Evolutionary conservation across 257 asterid genomes (phyloP).

Genomic region (Solanum chmielewskii): DNA sequence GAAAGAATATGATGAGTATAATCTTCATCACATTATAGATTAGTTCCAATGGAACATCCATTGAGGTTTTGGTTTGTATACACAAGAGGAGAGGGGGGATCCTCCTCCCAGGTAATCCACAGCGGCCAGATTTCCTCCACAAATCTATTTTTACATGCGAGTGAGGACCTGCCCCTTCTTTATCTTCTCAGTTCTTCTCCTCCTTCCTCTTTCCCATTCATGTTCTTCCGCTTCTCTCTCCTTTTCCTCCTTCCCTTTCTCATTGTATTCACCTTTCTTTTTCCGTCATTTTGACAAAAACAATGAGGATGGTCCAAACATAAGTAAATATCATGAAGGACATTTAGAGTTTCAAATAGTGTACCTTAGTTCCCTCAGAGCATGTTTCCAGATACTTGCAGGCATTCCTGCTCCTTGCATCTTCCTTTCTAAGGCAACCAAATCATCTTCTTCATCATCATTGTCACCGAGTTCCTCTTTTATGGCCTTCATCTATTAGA

Average conservation of each 20-base stretch:
- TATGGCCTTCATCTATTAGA: conserved; percentile 89
- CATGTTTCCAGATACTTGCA: conserved; percentile 88
- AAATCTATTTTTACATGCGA: not conserved
- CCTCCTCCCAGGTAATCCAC: not conserved
- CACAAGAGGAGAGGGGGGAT: not conserved
- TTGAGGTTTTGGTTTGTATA: not conserved
- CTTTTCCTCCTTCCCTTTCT: not conserved
- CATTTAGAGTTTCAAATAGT: not conserved
- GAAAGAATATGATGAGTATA: not conserved
- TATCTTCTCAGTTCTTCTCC: not conserved
- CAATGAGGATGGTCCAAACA: not conserved
- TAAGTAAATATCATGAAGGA: not conserved
- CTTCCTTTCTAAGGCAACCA: conserved; percentile 89
- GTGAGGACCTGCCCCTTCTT: not conserved
- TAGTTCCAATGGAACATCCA: not conserved
- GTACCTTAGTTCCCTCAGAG: conserved; percentile 88
- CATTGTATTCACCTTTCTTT: not conserved
- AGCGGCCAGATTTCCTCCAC: not conserved
- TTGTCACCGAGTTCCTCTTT: conserved; percentile 98
- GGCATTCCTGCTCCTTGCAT: conserved; percentile 98
- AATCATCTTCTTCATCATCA: conserved; percentile 94
- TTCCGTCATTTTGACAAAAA: not conserved
- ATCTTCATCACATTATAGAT: not conserved
- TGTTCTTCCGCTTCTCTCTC: not conserved
- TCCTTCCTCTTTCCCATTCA: not conserved